Evolutionary conservation across 1,284 basidiomycete species (phyloP), one percentile per base, ranked within the genome.

Genomic region (Quambalaria eucalypti): DNA sequence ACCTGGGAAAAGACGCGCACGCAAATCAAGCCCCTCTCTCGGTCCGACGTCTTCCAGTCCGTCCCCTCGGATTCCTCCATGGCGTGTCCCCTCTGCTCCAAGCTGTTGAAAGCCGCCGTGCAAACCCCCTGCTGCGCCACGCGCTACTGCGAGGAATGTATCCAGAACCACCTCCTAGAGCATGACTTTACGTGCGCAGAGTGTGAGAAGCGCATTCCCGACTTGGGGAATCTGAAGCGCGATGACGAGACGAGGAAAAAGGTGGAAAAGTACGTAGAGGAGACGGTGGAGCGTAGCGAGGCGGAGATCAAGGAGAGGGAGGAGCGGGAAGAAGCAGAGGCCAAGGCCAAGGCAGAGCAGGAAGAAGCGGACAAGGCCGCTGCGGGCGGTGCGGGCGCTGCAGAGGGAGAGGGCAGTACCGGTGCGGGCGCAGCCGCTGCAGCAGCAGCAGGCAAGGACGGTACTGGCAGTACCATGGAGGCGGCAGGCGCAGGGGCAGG

Each of bases 131-230:
- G 73, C 56, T 75, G 73, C 53, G 54, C 57, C 19, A 73, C 68
- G 2, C 61, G 60, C 9, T 73, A 68, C 51, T 75, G 73, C 47
- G 71, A 75, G 40, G 73, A 75, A 54, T 73, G 71, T 52, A 72
- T 75, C 28, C 69, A 71, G 51, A 73, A 65, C 7, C 65, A 74
- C 42, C 54, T 75, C 10, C 64, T 75, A 40, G 73, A 75, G 52
- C 69, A 75, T 51, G 73, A 75, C 42, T 74, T 75, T 52, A 54
- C 46, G 16, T 75, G 73, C 40, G 62, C 73, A n/a, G 73, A 75
- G 55, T 75, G 73, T 58, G 73, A 73, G 42, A 68, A 64, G 59
- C 62, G 62, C 25, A 68, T 75, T 42, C 60, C 63, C 2, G 68
- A 75, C 51, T 52, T 73, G 9, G 65, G 61, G 36, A 62, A 61